Evolutionary conservation across 75 land plant species (phyloP), one percentile per base, ranked within the genome.

Genomic region (Pinus albicaulis): DNA sequence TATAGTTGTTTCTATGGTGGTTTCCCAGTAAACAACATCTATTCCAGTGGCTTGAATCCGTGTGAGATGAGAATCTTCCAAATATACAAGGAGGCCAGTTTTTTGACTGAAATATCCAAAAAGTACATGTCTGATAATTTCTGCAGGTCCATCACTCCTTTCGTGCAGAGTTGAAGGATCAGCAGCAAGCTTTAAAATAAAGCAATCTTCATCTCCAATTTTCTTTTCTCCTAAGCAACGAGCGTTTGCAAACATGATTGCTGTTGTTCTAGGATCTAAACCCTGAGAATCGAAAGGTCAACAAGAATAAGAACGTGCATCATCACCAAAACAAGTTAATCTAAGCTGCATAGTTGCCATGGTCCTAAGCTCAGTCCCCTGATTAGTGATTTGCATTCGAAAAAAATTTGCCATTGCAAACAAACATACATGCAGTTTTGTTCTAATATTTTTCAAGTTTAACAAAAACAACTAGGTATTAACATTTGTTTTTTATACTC

Each of bases 41-140:
- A 73, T 59, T 13, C 75, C 83, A 2, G 74, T 59, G 22, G 87
- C 7, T 15, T 89, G 80, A 1, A 92, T 86, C 34, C 94, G 79
- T 4, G 88, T 92, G 11, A 92, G 84, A 69, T 88, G 88, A 2
- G 92, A 87, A 83, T 92, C 94, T 71, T 89, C 92, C 61, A 92
- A 41, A 84, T 81, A 78, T 4, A 92, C 82, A 2, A 92, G 86
- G 14, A 92, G 92, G 23, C 94, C 94, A 31, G 80, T 92, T 76
- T 80, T 80, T 68, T 92, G 92, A 78, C 92, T 89, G 80, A 92
- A 92, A 78, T 90, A 92, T 11, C 94, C 94, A 55, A 76, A 84
- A 17, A 92, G 61, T 3, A 79, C 89, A 58, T 92, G 94, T 55
- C 92, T 31, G 48, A 92, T 87, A 38, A 89, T 80, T 71, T 92